These are phyloP conservation scores for Claviceps fusiformis DNA, from an alignment of 2,329 filamentous ascomycete species.

Conservation along the genomic window DNA sequence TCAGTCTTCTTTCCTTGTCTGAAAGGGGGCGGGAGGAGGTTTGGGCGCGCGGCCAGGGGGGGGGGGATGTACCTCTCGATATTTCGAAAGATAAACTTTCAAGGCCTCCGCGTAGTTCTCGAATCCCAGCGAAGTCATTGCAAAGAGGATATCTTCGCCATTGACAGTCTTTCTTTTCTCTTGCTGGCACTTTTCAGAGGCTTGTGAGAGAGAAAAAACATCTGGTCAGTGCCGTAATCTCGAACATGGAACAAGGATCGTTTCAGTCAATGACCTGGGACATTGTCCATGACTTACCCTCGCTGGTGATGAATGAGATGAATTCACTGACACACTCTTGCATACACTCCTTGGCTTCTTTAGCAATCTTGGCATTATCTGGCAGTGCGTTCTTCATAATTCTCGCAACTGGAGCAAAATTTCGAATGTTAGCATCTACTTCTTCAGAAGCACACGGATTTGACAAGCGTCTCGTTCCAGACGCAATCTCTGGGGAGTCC, in stretches of 20 bases:
- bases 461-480: constrained; percentile 32
- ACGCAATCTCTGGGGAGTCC: constrained; percentile 39
- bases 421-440: constrained; percentile 85
- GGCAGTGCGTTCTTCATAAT: constrained; percentile 98
- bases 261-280: background rate
- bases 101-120: constrained; percentile 97
- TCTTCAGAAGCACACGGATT: constrained; percentile 37
- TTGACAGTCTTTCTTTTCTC: constrained; percentile 99
- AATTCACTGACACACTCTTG: constrained; percentile 99
- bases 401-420: constrained; percentile 89
- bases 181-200: constrained; percentile 97
- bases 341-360: constrained; percentile 99
- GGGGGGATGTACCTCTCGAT: constrained; percentile 68
- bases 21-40: background rate
- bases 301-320: constrained; percentile 98
- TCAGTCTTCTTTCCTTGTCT: background rate
- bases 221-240: background rate
- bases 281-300: constrained; percentile 50
- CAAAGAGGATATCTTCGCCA: constrained; percentile 95
- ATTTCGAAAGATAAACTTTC: constrained; percentile 96
- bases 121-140: constrained; percentile 97
- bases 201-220: constrained; percentile 30
- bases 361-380: constrained; percentile 97
- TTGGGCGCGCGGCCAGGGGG: background rate
- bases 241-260: background rate